Conservation (phyloP, 257 asterid genomes). For the Solanum rostratum region DNA sequence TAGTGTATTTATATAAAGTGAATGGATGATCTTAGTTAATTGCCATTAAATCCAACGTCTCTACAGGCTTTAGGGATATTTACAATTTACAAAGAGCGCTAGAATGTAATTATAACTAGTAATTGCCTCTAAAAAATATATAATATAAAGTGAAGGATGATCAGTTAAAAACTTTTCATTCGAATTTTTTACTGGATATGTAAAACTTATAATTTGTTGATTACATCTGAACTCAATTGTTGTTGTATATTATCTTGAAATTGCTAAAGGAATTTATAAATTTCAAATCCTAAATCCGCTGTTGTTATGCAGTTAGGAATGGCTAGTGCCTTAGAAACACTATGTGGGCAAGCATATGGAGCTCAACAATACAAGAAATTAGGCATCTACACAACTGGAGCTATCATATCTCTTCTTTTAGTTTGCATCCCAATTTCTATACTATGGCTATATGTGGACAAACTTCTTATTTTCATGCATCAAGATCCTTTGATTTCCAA, state of each 20-base stretch:
- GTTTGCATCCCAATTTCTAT: conserved; percentile 9
- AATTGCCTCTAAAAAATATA: too few species aligned
- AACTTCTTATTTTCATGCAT: background rate
- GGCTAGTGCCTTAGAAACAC: conserved; percentile 12
- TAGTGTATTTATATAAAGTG: background rate
- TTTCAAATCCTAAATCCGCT: background rate
- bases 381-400: conserved; percentile 1
- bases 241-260: background rate
- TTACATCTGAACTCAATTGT: background rate
- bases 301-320: conserved; percentile 5
- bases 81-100: too few species aligned
- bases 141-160: too few species aligned
- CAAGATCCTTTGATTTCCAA: conserved; percentile 11
- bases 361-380: conserved; percentile 5
- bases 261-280: background rate
- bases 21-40: too few species aligned
- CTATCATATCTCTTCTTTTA: conserved; percentile 1
- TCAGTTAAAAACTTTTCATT: too few species aligned
- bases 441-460: conserved; percentile 5
- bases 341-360: conserved; percentile 15
- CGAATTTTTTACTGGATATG: background rate
- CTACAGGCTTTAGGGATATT: too few species aligned
- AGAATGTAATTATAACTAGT: too few species aligned
- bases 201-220: background rate
- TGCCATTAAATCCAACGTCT: too few species aligned